phyloP scores from a whole-genome alignment of 371 early-diverging fungal species.

The Actinomortierella ambigua region DNA sequence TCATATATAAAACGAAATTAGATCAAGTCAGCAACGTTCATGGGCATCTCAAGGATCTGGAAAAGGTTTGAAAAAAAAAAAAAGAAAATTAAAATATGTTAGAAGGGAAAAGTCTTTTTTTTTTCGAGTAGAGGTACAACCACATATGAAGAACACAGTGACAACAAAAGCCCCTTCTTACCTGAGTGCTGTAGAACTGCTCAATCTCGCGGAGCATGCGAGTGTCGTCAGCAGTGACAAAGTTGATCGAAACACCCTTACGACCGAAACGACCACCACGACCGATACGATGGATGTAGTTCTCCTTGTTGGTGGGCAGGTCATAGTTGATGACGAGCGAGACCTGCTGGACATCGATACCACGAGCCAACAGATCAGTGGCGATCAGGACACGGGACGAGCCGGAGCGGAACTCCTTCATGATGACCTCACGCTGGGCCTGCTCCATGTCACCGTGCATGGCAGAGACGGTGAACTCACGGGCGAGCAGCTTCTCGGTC shows the following conservation, averaged over 20 bases:
- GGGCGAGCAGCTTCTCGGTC: conserved; percentile 80
- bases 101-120: too few relatives aligned
- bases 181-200: conserved; percentile 96
- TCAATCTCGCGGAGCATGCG: conserved; percentile 90
- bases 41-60: conserved; percentile 91
- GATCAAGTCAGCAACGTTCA: conserved; percentile 85
- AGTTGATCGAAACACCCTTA: conserved; percentile 99
- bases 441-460: conserved; percentile 98
- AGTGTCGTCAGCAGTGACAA: conserved; percentile 95
- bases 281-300: conserved; percentile 99
- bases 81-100: too few relatives aligned
- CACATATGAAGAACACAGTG: too few relatives aligned
- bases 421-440: conserved; percentile 94
- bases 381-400: conserved; percentile 96
- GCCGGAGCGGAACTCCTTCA: conserved; percentile 97
- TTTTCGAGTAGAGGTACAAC: too few relatives aligned
- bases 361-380: conserved; percentile 98
- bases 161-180: too few relatives aligned
- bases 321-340: conserved; percentile 99
- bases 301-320: conserved; percentile 95
- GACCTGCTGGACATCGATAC: conserved; percentile 99
- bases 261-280: conserved; percentile 99
- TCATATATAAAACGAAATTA: conserved; percentile 37
- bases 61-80: too few relatives aligned
- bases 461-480: conserved; percentile 93